Evolutionary conservation across 345 rosid species (phyloP), one percentile per base, ranked within the genome.

Genomic region (Eutrema heterophyllum): DNA sequence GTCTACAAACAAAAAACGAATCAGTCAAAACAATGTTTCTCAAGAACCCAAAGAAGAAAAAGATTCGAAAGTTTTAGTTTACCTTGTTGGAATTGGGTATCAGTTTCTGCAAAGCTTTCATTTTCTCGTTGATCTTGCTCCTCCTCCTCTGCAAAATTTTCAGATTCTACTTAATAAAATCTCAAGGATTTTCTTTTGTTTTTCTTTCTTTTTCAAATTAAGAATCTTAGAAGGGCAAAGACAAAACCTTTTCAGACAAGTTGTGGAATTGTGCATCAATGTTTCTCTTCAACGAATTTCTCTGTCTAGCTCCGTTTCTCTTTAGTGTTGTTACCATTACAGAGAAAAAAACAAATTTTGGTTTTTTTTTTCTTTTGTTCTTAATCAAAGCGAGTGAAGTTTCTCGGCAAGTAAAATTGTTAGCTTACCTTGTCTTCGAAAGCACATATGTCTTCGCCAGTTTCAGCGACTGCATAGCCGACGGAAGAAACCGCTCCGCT

Each of bases 71-170:
- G 41, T 16, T 2, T 2, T 5, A 11, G 24, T 46, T 2, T 63
- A 88, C 96, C 88, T 90, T 90, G 67, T 85, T 90, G 68, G 96
- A 88, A 79, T 88, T 90, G 3, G 96, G 96, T 41, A 90, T 83
- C 50, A 88, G 73, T 63, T 84, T 86, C 81, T 90, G 96, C 62
- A 90, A 82, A 6, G 93, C 93, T 76, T 84, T 90, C 96, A 88
- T 84, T 84, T 85, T 90, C 82, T 88, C 96, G 60, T 90, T 90
- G 65, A 90, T 90, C 80, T 84, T 84, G 70, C 86, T 88, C 74
- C 96, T 88, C 70, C 96, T 84, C 78, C 84, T 85, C 96, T 90
- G 78, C 50, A 68, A 78, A 44, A 15, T 6, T 5, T 38, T 24
- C 48, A 73, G 49, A 45, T 66, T 65, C 18, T 56, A 43, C 0